A percentile compares a stretch with the other conserved stretches of the same genome.
These are phyloP conservation scores for Solanum boliviense DNA, from an alignment of 257 asterid species.

Conservation along the genomic window DNA sequence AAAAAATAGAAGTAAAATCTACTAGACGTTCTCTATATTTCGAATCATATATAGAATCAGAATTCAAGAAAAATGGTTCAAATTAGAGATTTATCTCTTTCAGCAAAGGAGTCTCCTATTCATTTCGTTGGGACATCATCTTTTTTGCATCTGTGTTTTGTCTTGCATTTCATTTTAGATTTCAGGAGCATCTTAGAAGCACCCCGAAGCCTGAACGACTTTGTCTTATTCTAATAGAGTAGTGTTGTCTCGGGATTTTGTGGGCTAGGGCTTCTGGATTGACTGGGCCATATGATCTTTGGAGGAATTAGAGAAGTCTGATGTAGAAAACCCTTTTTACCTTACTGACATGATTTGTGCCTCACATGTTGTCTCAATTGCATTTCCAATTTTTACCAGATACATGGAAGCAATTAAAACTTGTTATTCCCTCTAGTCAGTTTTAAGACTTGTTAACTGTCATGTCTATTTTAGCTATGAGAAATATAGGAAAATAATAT, in stretches of 20 bases:
- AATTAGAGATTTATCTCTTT: neutral
- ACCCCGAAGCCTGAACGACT: neutral
- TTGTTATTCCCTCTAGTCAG: neutral
- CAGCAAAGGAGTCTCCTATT: neutral
- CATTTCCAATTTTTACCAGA: neutral
- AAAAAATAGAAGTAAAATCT: neutral
- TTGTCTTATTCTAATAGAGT: neutral
- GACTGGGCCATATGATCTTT: neutral
- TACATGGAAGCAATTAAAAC: neutral
- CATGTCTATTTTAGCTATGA: neutral
- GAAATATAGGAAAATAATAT: no score
- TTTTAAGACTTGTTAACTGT: neutral
- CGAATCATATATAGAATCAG: neutral
- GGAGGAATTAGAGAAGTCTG: neutral
- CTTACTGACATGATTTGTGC: neutral
- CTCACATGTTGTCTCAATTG: neutral
- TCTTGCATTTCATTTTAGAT: neutral
- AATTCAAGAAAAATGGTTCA: neutral
- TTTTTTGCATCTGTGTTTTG: neutral
- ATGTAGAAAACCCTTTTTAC: neutral
- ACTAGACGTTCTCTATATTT: neutral
- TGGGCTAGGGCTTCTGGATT: neutral
- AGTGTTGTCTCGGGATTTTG: neutral
- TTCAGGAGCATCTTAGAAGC: neutral
- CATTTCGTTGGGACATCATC: neutral